Evolutionary conservation across 176 grass and related monocot genomes (phyloP).

Genomic region (Oryza punctata): DNA sequence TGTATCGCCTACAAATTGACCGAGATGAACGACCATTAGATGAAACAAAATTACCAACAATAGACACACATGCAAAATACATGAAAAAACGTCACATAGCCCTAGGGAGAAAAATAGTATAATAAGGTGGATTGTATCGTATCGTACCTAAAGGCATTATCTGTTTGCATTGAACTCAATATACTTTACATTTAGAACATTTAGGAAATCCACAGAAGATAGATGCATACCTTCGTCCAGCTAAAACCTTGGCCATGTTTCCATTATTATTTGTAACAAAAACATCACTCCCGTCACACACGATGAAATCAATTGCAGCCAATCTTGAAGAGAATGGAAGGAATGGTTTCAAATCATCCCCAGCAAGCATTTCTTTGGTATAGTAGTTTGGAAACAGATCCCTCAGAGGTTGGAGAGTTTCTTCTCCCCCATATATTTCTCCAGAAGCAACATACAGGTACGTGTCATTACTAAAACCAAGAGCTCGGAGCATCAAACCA

Average conservation of each 20-base stretch:
- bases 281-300: constrained; percentile 87
- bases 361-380: constrained; percentile 85
- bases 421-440: constrained; percentile 95
- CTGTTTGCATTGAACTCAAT: neutral
- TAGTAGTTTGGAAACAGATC: constrained; percentile 88
- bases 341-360: constrained; percentile 70
- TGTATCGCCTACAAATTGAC: constrained; percentile 69
- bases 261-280: constrained; percentile 96
- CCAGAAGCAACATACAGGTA: constrained; percentile 89
- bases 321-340: constrained; percentile 78
- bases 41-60: constrained; percentile 22
- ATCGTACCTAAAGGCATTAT: neutral
- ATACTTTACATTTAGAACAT: neutral
- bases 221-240: constrained; percentile 67
- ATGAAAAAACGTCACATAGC: neutral
- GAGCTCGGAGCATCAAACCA: constrained; percentile 82
- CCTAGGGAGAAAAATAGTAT: constrained; percentile 5
- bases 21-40: neutral
- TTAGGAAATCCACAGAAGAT: constrained; percentile 9
- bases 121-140: neutral
- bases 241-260: constrained; percentile 97
- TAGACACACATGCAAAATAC: neutral
- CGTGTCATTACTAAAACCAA: constrained; percentile 82
- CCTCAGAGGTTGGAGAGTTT: constrained; percentile 71
- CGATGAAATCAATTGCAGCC: constrained; percentile 89